Percentiles rank a stretch among this genome's conserved stretches.
Conservation (phyloP, 805 yeast species). For the Zygosaccharomyces kombuchaensis region DNA sequence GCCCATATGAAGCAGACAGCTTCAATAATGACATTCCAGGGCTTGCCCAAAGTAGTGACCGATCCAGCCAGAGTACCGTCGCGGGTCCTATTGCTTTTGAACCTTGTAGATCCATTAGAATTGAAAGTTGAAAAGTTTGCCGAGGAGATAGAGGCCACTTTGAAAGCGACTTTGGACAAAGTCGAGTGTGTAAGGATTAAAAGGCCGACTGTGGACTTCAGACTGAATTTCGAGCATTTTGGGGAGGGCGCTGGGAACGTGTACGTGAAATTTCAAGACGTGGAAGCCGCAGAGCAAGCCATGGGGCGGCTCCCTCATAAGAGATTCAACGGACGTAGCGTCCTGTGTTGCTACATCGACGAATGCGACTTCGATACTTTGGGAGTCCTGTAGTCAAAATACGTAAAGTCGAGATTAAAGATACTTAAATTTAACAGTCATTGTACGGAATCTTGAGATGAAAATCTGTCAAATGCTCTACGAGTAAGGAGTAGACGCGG, state of each 20-base stretch:
- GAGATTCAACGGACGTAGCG: slow-evolving; percentile 61
- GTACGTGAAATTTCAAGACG: slow-evolving; percentile 57
- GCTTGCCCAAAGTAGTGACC: slow-evolving; percentile 37
- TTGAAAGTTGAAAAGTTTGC: slow-evolving; percentile 47
- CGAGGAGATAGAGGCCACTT: slow-evolving; percentile 48
- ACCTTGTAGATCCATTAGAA: slow-evolving; percentile 62
- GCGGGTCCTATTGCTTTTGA: slow-evolving; percentile 59
- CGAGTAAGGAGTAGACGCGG: slow-evolving; percentile 44
- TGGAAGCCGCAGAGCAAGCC: slow-evolving; percentile 52
- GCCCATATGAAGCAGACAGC: slow-evolving; percentile 20
- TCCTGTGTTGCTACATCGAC: slow-evolving; percentile 59
- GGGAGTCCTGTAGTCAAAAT: slow-evolving; percentile 21
- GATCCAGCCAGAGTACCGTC: slow-evolving; percentile 26
- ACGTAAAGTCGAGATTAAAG: background rate
- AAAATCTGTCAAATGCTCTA: slow-evolving; percentile 30
- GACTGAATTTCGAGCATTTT: slow-evolving; percentile 42
- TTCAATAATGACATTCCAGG: slow-evolving; percentile 31
- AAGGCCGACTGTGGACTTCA: slow-evolving; percentile 43
- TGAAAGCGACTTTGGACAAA: slow-evolving; percentile 36
- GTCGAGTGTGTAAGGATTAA: slow-evolving; percentile 58
- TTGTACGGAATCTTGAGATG: slow-evolving; percentile 14
- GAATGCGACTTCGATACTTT: slow-evolving; percentile 52
- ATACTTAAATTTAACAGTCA: slow-evolving; percentile 4
- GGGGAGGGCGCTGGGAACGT: slow-evolving; percentile 66
- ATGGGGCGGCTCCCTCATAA: slow-evolving; percentile 58